Evolutionary conservation across 495 filamentous ascomycete genomes (phyloP).

Genomic region (Daldinia grandis): DNA sequence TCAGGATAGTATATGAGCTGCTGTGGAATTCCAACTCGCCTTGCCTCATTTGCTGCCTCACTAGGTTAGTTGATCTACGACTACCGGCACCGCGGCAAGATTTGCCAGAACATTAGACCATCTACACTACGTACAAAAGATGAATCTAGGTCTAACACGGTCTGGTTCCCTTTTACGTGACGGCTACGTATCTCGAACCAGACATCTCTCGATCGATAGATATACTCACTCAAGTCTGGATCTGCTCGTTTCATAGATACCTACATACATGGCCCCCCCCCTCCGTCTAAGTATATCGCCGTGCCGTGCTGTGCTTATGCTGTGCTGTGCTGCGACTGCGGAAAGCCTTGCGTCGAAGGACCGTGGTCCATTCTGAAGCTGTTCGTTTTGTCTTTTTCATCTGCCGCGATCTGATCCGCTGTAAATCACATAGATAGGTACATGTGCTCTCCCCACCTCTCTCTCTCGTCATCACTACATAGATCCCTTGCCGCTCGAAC

Average conservation of each 20-base stretch:
- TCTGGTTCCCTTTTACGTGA: constrained; percentile 13
- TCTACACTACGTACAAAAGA: not conserved
- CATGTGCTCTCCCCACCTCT: constrained; percentile 9
- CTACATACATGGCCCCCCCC: constrained; percentile 27
- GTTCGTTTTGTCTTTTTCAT: constrained; percentile 23
- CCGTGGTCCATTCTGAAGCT: constrained; percentile 18
- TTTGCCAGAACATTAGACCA: constrained; percentile 20
- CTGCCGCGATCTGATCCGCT: constrained; percentile 43
- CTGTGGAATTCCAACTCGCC: constrained; percentile 13
- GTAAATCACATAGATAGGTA: not conserved
- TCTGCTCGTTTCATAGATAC: constrained; percentile 37
- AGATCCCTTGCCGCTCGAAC: constrained; percentile 26
- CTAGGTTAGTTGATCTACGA: constrained; percentile 23
- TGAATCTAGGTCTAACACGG: constrained; percentile 1
- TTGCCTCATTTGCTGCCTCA: constrained; percentile 27
- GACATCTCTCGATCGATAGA: constrained; percentile 13
- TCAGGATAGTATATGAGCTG: too few species aligned
- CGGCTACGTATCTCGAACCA: constrained; percentile 26
- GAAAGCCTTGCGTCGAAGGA: constrained; percentile 28
- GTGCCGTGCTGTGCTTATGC: not conserved
- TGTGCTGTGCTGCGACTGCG: constrained; percentile 22
- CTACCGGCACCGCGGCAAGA: constrained; percentile 33
- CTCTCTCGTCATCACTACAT: constrained; percentile 31
- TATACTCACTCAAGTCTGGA: constrained; percentile 19
- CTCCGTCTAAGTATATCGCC: constrained; percentile 13